Base-by-base conservation (phyloP, 179 eudicot genomes). In the Kewa caespitosa region DNA sequence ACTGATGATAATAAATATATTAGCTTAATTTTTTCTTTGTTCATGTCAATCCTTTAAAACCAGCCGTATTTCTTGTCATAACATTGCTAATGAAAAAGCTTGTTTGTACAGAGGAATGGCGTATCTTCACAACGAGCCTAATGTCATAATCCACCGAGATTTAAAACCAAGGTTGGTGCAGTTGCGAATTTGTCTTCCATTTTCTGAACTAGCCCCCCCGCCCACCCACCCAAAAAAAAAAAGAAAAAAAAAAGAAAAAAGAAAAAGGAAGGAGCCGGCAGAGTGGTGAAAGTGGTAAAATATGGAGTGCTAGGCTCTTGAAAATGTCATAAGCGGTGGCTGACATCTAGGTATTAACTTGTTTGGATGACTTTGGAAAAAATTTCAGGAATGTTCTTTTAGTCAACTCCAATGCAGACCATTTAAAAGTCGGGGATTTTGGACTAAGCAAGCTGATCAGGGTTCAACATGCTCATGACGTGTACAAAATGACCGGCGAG, bases 401-500 rank as follows among this genome's bases (percentile, higher is more conserved):
- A 36, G 98, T 95, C 84, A 95, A 95, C 87, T 70, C 99, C 61
- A 95, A 78, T 79, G 99, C 99, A 54, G 99, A 95, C 84, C 99
- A 95, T 81, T 74, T 95, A 68, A 95, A 95, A 85, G 99, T 95
- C 59, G 99, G 99, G 80, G 99, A 95, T 84, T 95, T 95, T 88
- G 99, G 99, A 81, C 76, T 95, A 57, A 95, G 99, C 90, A 95
- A 95, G 87, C 98, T 95, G 43, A 90, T 95, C 31, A 87, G 85
- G 77, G 97, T 89, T 73, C 85, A 93, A 76, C 91, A 95, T 84
- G 87, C 99, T 74, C 98, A 88, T 62, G 99, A 95, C 80, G 95
- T 95, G 25, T 95, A 95, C 86, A 93, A 93, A 85, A 83, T 95
- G 98, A 95, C 99, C 59, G 99, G 99, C 34, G 99, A 95, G 81